Conservation (phyloP, 768 basidiomycete species). For the Coprinopsis cinerea region DNA sequence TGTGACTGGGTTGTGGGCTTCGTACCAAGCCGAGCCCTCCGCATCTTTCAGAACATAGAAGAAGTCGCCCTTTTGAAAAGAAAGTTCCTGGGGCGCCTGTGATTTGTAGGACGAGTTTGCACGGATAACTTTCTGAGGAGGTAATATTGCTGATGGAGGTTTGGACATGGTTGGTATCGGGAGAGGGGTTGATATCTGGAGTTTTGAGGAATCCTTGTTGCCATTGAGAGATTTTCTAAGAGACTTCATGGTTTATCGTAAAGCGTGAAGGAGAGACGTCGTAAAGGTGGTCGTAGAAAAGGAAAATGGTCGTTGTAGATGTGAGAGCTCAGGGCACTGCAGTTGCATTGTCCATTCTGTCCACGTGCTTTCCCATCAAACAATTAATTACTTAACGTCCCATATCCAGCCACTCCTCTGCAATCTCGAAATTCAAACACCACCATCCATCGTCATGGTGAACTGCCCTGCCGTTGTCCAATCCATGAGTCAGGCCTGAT, state of each 20-base stretch:
- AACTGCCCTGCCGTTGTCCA: too few species aligned
- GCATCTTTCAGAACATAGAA: conserved; percentile 89
- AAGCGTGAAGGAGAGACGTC: conserved; percentile 6
- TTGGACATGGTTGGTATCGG: conserved; percentile 64
- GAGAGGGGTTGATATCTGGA: conserved; percentile 66
- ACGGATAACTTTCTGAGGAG: conserved; percentile 94
- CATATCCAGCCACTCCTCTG: not conserved
- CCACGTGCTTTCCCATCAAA: conserved; percentile 14
- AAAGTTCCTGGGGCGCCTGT: conserved; percentile 75
- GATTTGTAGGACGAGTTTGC: conserved; percentile 66
- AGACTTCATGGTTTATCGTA: conserved; percentile 57
- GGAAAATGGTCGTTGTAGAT: not conserved
- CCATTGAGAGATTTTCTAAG: conserved; percentile 77
- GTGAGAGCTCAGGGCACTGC: not conserved
- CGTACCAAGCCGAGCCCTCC: conserved; percentile 64
- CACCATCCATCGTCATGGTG: not conserved
- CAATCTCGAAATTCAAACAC: not conserved
- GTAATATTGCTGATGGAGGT: conserved; percentile 63
- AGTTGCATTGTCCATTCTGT: conserved; percentile 3
- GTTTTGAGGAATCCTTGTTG: conserved; percentile 51
- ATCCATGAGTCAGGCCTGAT: too few species aligned
- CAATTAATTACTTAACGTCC: conserved; percentile 12
- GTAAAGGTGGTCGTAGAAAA: not conserved
- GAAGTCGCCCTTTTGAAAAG: conserved; percentile 93
- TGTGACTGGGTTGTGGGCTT: conserved; percentile 90